Percentiles rank a stretch among this genome's conserved stretches.
Evolutionary conservation across 163 green algal species (phyloP).

Genomic region (Scenedesmus sp.): DNA sequence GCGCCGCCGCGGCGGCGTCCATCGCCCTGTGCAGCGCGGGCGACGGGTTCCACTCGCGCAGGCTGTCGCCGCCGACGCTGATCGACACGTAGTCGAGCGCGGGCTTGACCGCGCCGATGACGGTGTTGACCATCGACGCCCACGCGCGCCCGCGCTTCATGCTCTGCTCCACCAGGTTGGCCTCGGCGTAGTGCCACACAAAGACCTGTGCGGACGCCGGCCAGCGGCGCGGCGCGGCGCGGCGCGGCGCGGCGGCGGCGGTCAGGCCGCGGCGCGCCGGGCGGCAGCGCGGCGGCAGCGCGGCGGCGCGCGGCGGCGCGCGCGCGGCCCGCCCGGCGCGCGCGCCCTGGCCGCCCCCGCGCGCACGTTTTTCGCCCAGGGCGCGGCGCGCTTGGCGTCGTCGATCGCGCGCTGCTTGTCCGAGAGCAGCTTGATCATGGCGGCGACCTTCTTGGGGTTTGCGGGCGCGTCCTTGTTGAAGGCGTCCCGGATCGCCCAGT

Average conservation of each 20-base stretch:
- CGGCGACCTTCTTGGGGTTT: conserved; percentile 33
- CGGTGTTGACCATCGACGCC: conserved; percentile 40
- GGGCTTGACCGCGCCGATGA: conserved; percentile 15
- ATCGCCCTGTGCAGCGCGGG: conserved; percentile 24
- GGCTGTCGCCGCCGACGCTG: conserved; percentile 30
- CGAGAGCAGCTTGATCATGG: conserved; percentile 39
- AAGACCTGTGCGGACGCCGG: conserved; percentile 17
- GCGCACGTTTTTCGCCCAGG: conserved; percentile 31
- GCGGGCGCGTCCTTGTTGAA: conserved; percentile 16
- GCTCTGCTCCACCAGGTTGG: conserved; percentile 36
- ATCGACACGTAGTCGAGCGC: conserved; percentile 29
- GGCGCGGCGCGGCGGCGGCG: no score
- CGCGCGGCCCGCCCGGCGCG: no score
- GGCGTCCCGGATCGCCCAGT: conserved; percentile 27
- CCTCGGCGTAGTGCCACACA: conserved; percentile 47
- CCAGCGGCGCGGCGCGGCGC: not conserved
- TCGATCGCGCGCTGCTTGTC: conserved; percentile 40
- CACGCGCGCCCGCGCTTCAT: conserved; percentile 18
- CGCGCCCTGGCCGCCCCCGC: no score
- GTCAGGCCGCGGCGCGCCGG: not conserved
- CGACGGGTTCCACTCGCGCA: conserved; percentile 30
- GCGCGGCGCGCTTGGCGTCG: conserved; percentile 15
- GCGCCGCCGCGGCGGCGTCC: conserved; percentile 4
- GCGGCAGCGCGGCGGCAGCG: conserved; percentile 2
- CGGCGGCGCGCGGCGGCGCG: no score